These are phyloP conservation scores for Didymella sp. DNA, from an alignment of 2,329 filamentous ascomycete genomes.

Conservation along the genomic window DNA sequence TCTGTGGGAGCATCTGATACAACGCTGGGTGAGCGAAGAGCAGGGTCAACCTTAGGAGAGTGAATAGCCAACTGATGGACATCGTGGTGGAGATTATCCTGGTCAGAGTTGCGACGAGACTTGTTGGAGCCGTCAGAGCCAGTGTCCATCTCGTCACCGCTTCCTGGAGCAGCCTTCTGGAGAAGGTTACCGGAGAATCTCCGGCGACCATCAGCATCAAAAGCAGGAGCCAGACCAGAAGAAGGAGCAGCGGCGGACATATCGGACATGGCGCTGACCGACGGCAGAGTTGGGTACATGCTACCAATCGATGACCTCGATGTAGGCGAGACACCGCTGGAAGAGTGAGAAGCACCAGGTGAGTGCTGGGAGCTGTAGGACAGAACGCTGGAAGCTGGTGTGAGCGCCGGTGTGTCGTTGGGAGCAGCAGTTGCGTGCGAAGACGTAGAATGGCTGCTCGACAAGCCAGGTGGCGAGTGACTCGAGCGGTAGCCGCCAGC, in stretches of 20 bases:
- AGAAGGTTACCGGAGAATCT: constrained; percentile 68
- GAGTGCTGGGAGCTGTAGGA: constrained; percentile 82
- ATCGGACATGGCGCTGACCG: constrained; percentile 70
- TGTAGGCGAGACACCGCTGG: constrained; percentile 69
- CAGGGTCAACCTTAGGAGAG: constrained; percentile 52
- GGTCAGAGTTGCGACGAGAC: constrained; percentile 44
- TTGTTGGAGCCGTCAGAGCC: constrained; percentile 49
- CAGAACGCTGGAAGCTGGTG: constrained; percentile 75
- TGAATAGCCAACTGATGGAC: constrained; percentile 50
- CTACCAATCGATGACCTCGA: constrained; percentile 63
- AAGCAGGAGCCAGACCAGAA: constrained; percentile 71
- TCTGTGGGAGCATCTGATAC: constrained; percentile 47
- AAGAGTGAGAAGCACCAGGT: constrained; percentile 71
- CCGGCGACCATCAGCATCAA: constrained; percentile 66
- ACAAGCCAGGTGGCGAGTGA: constrained; percentile 61
- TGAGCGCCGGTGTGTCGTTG: constrained; percentile 75
- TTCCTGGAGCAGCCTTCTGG: constrained; percentile 55
- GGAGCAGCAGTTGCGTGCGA: constrained; percentile 60
- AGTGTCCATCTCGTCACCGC: constrained; percentile 50
- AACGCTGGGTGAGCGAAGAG: constrained; percentile 49
- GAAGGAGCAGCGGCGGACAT: constrained; percentile 68
- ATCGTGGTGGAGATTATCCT: constrained; percentile 47
- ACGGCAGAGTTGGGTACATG: constrained; percentile 78
- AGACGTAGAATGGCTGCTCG: constrained; percentile 51
- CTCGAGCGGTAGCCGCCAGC: constrained; percentile 61